phyloP scores from a whole-genome alignment of 176 grass and related monocot species.

The Phoenix roebelenii region DNA sequence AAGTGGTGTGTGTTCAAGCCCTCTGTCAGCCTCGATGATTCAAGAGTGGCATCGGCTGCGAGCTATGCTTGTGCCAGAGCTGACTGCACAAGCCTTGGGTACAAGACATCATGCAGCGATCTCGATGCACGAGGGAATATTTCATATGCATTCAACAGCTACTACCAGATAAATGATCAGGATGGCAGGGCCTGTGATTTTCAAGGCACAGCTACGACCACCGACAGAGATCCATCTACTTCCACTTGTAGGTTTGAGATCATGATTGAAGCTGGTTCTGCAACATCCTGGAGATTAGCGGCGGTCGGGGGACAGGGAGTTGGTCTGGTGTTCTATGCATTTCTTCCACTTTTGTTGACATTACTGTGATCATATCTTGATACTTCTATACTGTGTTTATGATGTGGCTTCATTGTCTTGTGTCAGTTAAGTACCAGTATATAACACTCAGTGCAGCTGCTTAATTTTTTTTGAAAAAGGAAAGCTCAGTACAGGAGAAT shows the following conservation, averaged over 20 bases:
- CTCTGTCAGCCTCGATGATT: conserved; percentile 3
- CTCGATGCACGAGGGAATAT: conserved; percentile 9
- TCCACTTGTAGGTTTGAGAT: conserved; percentile 7
- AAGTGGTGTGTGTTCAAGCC: conserved; percentile 17
- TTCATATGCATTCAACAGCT: conserved; percentile 15
- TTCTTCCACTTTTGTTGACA: background rate
- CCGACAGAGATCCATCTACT: conserved; percentile 14
- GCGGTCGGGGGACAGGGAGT: background rate
- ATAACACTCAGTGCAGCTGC: too few relatives aligned
- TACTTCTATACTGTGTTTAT: too few relatives aligned
- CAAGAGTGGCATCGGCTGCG: background rate
- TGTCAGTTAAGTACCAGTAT: too few relatives aligned
- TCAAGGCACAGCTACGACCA: background rate
- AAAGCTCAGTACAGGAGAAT: too few relatives aligned
- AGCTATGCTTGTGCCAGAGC: conserved; percentile 5
- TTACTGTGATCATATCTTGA: too few relatives aligned
- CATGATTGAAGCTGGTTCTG: conserved; percentile 3
- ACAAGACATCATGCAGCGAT: conserved; percentile 6
- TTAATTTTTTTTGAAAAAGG: too few relatives aligned
- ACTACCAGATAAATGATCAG: conserved; percentile 20
- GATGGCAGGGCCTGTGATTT: conserved; percentile 9
- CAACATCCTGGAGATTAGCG: background rate
- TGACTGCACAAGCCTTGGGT: conserved; percentile 18
- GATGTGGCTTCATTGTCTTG: too few relatives aligned
- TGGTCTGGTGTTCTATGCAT: background rate